These are phyloP conservation scores for Hamigera avellanea DNA, from an alignment of 495 filamentous ascomycete genomes.

Conservation along the genomic window DNA sequence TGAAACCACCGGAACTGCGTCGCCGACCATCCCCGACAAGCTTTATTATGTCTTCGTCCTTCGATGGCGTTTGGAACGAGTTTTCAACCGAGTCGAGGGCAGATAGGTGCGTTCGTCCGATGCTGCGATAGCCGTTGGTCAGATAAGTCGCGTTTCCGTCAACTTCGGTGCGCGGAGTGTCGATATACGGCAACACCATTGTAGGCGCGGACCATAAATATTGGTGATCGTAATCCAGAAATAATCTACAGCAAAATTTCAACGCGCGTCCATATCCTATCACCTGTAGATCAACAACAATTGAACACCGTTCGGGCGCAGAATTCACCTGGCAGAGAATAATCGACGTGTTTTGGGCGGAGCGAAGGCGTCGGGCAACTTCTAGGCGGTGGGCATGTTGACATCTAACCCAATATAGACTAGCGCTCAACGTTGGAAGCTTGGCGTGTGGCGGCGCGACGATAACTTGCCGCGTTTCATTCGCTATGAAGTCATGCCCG, in stretches of 20 bases:
- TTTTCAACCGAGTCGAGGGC: slow-evolving; percentile 73
- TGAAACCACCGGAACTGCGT: slow-evolving; percentile 37
- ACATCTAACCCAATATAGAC: slow-evolving; percentile 26
- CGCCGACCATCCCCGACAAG: slow-evolving; percentile 50
- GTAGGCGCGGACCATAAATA: too few relatives aligned
- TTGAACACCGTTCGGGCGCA: too few relatives aligned
- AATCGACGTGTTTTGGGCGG: slow-evolving; percentile 32
- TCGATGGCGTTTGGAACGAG: slow-evolving; percentile 77
- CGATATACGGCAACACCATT: slow-evolving; percentile 48
- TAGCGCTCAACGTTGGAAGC: slow-evolving; percentile 16
- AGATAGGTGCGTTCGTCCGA: slow-evolving; percentile 35
- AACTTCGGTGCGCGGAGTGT: slow-evolving; percentile 67
- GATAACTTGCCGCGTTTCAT: too few relatives aligned
- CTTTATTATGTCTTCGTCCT: slow-evolving; percentile 60
- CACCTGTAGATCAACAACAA: background rate
- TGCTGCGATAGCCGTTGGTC: slow-evolving; percentile 42
- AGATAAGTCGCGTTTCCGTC: slow-evolving; percentile 70
- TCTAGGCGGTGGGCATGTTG: slow-evolving; percentile 24
- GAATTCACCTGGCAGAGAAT: too few relatives aligned
- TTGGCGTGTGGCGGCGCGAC: slow-evolving; percentile 15
- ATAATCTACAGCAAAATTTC: too few relatives aligned
- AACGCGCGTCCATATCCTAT: slow-evolving; percentile 22
- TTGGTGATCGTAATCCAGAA: background rate
- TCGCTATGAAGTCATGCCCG: slow-evolving; percentile 40
- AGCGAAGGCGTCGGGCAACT: slow-evolving; percentile 4